Percentiles rank a stretch among this genome's conserved stretches.
Conservation (phyloP, 306 rosid species). For the Ochetophila trinervis region DNA sequence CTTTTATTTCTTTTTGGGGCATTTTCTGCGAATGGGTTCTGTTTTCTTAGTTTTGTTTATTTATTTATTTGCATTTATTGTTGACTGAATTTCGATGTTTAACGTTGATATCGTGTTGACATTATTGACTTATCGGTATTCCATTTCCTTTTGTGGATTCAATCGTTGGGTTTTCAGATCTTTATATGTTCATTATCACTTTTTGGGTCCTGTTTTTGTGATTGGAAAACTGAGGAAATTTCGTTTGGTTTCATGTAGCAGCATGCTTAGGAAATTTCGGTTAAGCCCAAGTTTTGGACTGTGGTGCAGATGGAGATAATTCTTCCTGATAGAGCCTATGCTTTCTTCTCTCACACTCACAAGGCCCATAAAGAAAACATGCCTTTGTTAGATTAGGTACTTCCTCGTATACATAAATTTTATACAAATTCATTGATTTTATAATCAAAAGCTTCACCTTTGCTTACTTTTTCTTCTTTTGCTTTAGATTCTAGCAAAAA, state of each 20-base stretch:
- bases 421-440: conserved; percentile 1
- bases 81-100: no score
- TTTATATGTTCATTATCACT: no score
- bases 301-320: conserved; percentile 70
- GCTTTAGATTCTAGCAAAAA: conserved; percentile 64
- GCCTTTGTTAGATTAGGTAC: conserved; percentile 85
- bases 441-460: conserved; percentile 7
- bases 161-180: no score
- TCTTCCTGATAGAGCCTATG: conserved; percentile 87
- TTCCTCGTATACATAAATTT: conserved; percentile 11
- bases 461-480: conserved; percentile 2
- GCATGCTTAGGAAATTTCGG: background rate
- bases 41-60: no score
- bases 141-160: no score
- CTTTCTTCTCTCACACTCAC: conserved; percentile 91
- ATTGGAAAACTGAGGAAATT: no score
- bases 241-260: background rate
- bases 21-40: no score
- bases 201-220: no score
- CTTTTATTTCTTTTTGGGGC: no score
- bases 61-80: no score
- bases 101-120: no score
- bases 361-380: conserved; percentile 93
- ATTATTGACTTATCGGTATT: no score
- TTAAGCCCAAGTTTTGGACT: background rate